Evolutionary conservation across 495 filamentous ascomycete genomes (phyloP).

Genomic region (Penicillium atrosanguineum): DNA sequence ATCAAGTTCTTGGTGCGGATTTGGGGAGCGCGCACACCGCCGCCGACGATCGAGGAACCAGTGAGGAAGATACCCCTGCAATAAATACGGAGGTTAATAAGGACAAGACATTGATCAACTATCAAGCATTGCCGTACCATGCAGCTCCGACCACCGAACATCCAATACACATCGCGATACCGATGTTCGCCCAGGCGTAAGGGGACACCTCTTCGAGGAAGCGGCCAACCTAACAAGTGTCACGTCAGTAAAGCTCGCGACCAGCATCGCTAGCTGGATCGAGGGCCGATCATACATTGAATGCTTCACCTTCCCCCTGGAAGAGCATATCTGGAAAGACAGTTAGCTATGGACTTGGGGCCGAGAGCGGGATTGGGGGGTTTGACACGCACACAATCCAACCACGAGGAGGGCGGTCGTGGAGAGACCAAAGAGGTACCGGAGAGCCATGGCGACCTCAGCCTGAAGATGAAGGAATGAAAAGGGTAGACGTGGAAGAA

Average conservation of each 20-base stretch:
- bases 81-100: constrained; percentile 26
- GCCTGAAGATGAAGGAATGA: constrained; percentile 26
- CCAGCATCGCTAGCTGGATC: background rate
- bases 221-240: constrained; percentile 68
- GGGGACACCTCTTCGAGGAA: constrained; percentile 95
- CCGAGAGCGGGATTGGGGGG: constrained; percentile 9
- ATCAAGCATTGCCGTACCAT: constrained; percentile 63
- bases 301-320: constrained; percentile 90
- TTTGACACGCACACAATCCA: constrained; percentile 71
- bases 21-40: constrained; percentile 90
- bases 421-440: constrained; percentile 68
- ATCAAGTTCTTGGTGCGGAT: constrained; percentile 99
- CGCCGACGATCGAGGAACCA: constrained; percentile 96
- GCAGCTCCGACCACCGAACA: constrained; percentile 94
- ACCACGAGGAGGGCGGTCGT: constrained; percentile 73
- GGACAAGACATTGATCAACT: background rate
- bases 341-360: constrained; percentile 32
- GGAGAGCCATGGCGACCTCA: constrained; percentile 46
- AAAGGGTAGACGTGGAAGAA: constrained; percentile 13
- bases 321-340: constrained; percentile 85
- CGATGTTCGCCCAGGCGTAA: constrained; percentile 86
- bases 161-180: constrained; percentile 92
- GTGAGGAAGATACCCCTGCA: constrained; percentile 97
- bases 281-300: constrained; percentile 69
- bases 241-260: constrained; percentile 19